Evolutionary conservation across 352 stramenopile species (phyloP).

Genomic region (Albugo candida): DNA sequence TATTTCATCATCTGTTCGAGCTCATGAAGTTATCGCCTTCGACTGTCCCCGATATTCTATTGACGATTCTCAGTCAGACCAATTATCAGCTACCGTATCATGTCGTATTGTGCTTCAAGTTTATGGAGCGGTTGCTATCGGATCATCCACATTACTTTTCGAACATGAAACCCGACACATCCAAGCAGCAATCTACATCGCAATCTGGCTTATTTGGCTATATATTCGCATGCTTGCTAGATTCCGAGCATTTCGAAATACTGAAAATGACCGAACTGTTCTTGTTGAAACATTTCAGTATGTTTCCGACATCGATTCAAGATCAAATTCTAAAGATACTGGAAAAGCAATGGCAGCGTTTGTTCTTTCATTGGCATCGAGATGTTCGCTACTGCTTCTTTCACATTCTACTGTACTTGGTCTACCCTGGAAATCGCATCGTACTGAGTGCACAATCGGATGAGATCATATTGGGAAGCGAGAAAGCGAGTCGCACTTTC

Average conservation of each 20-base stretch:
- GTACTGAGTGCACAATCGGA: constrained; percentile 53
- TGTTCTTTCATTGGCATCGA: constrained; percentile 71
- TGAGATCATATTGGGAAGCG: constrained; percentile 24
- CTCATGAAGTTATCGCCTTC: no score
- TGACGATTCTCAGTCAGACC: constrained; percentile 33
- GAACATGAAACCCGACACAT: constrained; percentile 12
- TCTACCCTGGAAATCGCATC: constrained; percentile 54
- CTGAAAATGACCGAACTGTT: constrained; percentile 46
- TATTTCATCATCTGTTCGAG: no score
- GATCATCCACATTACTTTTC: constrained; percentile 45
- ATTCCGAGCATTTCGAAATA: constrained; percentile 56
- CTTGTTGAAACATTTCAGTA: constrained; percentile 34
- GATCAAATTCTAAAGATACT: constrained; percentile 25
- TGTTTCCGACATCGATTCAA: constrained; percentile 35
- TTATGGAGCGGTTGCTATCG: constrained; percentile 30
- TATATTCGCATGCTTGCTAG: constrained; percentile 36
- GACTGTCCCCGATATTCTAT: constrained; percentile 28
- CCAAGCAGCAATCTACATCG: no score
- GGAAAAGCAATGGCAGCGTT: constrained; percentile 22
- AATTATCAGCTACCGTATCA: constrained; percentile 54
- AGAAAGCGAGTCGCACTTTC: no score
- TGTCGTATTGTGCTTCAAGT: constrained; percentile 43
- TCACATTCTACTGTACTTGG: constrained; percentile 62
- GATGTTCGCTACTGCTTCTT: constrained; percentile 74
- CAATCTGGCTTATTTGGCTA: no score